Conservation (phyloP, 139 green algal genomes). For the Chlorella sp. region DNA sequence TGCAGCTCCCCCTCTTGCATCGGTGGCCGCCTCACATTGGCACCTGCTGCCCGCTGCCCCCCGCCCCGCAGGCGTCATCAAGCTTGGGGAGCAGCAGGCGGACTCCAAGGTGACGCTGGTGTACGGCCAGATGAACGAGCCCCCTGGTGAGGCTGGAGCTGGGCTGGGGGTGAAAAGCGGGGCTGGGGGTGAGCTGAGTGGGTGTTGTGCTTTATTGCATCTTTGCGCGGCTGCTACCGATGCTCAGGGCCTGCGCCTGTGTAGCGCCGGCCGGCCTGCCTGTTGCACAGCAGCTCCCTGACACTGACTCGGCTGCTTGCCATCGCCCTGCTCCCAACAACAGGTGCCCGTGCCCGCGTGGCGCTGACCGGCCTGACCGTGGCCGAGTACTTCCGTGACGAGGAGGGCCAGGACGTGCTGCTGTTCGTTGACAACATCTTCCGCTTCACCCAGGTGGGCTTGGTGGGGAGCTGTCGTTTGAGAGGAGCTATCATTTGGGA, state of each 20-base stretch:
- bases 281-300: too few species aligned
- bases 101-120: constrained; percentile 99
- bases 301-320: too few species aligned
- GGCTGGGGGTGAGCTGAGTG: background rate
- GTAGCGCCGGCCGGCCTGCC: too few species aligned
- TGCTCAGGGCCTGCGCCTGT: too few species aligned
- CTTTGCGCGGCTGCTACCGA: too few species aligned
- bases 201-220: background rate
- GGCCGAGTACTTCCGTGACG: constrained; percentile 99
- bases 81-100: constrained; percentile 85
- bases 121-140: constrained; percentile 99
- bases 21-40: background rate
- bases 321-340: background rate
- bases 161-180: too few species aligned
- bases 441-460: constrained; percentile 95
- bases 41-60: background rate
- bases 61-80: constrained; percentile 85
- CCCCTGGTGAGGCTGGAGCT: constrained; percentile 59
- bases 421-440: constrained; percentile 99
- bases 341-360: constrained; percentile 95
- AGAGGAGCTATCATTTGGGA: too few species aligned
- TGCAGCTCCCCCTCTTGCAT: background rate
- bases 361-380: constrained; percentile 98
- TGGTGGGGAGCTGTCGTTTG: too few species aligned
- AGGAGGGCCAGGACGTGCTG: constrained; percentile 99